These are phyloP conservation scores for Crithidia thermophila DNA, from an alignment of 208 protist species.

Conservation along the genomic window DNA sequence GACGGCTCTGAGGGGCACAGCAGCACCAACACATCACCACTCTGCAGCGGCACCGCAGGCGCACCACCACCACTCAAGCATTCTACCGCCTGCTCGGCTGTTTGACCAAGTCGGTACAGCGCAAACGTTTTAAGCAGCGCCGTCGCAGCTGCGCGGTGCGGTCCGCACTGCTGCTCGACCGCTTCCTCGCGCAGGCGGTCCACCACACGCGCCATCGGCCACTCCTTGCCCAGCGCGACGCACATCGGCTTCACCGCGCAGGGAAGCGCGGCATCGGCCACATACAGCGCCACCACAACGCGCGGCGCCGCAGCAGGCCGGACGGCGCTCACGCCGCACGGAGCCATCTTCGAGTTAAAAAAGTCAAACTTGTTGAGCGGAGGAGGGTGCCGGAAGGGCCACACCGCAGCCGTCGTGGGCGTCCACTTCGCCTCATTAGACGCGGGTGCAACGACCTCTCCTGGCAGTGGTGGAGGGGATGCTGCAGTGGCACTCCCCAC, in stretches of 20 bases:
- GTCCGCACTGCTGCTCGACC: slow-evolving; percentile 15
- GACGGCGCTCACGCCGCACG: slow-evolving; percentile 27
- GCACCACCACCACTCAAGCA: not conserved
- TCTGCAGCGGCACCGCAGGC: slow-evolving; percentile 24
- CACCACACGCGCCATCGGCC: slow-evolving; percentile 44
- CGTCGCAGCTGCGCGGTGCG: not conserved
- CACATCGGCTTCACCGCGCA: slow-evolving; percentile 33
- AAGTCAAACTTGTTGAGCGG: slow-evolving; percentile 56
- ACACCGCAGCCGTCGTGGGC: slow-evolving; percentile 10
- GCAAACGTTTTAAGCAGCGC: slow-evolving; percentile 15
- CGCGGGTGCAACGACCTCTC: not conserved
- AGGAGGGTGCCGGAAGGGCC: slow-evolving; percentile 60
- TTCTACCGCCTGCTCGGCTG: not conserved
- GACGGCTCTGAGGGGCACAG: slow-evolving; percentile 20
- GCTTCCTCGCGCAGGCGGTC: slow-evolving; percentile 47
- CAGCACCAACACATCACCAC: slow-evolving; percentile 60
- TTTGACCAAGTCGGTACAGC: slow-evolving; percentile 2
- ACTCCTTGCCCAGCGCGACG: slow-evolving; percentile 47
- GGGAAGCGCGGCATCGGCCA: slow-evolving; percentile 24
- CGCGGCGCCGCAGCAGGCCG: slow-evolving; percentile 17
- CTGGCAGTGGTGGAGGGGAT: no score
- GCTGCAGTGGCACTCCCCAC: not conserved
- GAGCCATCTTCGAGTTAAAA: slow-evolving; percentile 45
- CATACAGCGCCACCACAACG: slow-evolving; percentile 34
- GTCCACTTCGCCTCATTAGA: not conserved